Evolutionary conservation across 768 basidiomycete species (phyloP), one percentile per base, ranked within the genome.

Genomic region (Mrakia blollopis): DNA sequence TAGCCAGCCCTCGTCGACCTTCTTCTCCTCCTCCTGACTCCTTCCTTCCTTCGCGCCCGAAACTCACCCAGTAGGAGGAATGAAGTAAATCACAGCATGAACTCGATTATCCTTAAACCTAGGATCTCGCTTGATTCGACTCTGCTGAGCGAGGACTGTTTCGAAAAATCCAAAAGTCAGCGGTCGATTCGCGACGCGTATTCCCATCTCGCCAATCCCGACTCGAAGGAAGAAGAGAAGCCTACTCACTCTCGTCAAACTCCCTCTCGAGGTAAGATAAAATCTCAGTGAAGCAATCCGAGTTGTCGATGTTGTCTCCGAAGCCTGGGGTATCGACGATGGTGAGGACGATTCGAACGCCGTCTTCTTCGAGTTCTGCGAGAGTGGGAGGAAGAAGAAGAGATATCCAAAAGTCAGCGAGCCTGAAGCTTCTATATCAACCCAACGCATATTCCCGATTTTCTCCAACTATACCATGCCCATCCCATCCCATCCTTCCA

Each of bases 241-340:
- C n/a, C n/a, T n/a, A 65, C 74, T 1, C 54, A 75, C 74, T 96
- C 81, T 98, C 95, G 79, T 99, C 97, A 85, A 98, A 98, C 89
- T 98, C 95, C 76, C 95, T 91, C 84, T 99, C 97, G 80, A 99
- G 90, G 85, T 98, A 89, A 78, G 92, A 92, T 69, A 95, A 91
- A 80, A 99, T 98, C 84, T 99, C 97, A 84, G 92, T 91, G 85
- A 99, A 68, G 37, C 39, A 35, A 11, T 25, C 65, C 35, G 65
- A 68, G 82, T 98, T 98, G 87, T 99, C 94, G 83, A 98, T 96
- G 82, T 94, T 94, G 85, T 98, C 95, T 54, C 96, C 97, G 81
- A 99, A 98, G 60, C 97, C 97, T 76, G 97, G 97, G 0, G 97
- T 99, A 83, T 99, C 97, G 37, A 99, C 95, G 79, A 99, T 93